Conservation (phyloP, 768 basidiomycete genomes). For the Mycena chlorophos region DNA sequence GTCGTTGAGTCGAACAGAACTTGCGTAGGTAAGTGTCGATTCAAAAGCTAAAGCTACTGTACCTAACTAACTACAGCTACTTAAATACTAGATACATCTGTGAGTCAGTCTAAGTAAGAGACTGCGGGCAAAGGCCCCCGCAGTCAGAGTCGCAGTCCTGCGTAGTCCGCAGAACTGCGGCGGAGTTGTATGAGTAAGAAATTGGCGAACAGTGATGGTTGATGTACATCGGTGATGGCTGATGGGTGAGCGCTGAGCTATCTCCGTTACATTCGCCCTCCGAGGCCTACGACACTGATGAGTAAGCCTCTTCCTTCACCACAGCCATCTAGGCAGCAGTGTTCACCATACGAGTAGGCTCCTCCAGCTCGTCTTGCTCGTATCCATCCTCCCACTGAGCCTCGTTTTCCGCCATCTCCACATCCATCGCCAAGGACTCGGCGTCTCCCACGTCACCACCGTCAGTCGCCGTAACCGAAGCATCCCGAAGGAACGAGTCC, state of each 20-base stretch:
- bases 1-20: not conserved
- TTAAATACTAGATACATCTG: not conserved
- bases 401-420: not conserved
- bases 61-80: not conserved
- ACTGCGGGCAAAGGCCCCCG: too few species aligned
- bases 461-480: not conserved
- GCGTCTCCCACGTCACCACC: not conserved
- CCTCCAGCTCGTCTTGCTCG: not conserved
- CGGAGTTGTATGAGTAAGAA: too few species aligned
- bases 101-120: not conserved
- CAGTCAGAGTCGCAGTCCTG: too few species aligned
- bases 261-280: conserved; percentile 9
- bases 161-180: too few species aligned
- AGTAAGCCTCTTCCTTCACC: conserved; percentile 1
- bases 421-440: not conserved
- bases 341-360: not conserved
- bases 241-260: too few species aligned
- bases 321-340: not conserved
- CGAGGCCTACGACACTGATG: conserved; percentile 3
- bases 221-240: too few species aligned
- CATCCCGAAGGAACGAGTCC: too few species aligned
- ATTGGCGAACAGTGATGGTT: too few species aligned
- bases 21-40: conserved; percentile 1
- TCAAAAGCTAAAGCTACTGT: not conserved
- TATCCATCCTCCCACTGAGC: not conserved